Conservation (phyloP, 768 basidiomycete genomes). For the Xerocomellus dryophilus region DNA sequence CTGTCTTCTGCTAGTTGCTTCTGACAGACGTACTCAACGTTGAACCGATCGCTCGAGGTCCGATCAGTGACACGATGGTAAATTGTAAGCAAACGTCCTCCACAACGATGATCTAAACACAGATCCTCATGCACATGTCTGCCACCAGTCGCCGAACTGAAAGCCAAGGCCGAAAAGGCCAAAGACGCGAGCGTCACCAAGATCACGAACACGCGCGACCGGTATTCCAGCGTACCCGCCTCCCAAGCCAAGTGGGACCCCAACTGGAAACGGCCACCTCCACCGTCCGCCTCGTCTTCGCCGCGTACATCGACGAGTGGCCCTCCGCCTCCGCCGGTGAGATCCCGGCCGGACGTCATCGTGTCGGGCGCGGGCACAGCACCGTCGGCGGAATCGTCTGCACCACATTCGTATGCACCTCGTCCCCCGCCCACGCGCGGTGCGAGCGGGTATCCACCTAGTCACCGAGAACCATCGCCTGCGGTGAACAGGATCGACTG, state of each 20-base stretch:
- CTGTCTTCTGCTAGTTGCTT: neutral
- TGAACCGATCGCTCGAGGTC: neutral
- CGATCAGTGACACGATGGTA: slow-evolving; percentile 21
- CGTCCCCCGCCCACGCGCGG: slow-evolving; percentile 29
- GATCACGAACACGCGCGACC: slow-evolving; percentile 54
- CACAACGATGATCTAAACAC: neutral
- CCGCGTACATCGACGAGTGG: slow-evolving; percentile 9
- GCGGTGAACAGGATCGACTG: slow-evolving; percentile 50
- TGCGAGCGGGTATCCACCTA: slow-evolving; percentile 26
- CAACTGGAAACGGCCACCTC: slow-evolving; percentile 47
- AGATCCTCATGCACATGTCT: slow-evolving; percentile 4
- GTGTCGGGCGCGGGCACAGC: slow-evolving; percentile 7
- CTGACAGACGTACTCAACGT: neutral
- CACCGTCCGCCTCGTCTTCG: slow-evolving; percentile 31
- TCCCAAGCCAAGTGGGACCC: slow-evolving; percentile 65
- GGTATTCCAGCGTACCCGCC: slow-evolving; percentile 52
- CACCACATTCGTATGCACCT: slow-evolving; percentile 16
- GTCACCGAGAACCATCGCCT: slow-evolving; percentile 2
- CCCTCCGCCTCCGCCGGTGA: slow-evolving; percentile 37
- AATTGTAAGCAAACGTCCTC: slow-evolving; percentile 26
- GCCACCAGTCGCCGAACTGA: slow-evolving; percentile 57
- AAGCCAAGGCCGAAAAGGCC: slow-evolving; percentile 60
- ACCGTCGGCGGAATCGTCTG: neutral
- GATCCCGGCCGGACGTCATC: slow-evolving; percentile 16
- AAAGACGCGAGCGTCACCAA: slow-evolving; percentile 54